Conservation (phyloP, 1,139 yeast species). For the Protomyces inouyei region DNA sequence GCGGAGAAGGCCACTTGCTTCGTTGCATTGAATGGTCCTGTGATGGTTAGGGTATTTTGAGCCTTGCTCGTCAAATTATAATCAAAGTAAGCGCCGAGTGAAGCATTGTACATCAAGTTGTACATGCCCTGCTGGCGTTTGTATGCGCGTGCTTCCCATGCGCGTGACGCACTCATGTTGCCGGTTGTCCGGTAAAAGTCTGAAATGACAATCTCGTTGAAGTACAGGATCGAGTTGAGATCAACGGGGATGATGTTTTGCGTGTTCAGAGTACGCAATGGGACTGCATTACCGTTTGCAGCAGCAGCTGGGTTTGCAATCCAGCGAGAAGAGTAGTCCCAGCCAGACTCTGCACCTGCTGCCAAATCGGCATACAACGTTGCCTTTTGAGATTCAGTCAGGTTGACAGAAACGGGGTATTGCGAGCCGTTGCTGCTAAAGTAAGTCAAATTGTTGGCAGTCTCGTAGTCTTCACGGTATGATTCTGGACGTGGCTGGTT, state of each 20-base stretch:
- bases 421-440: conserved; percentile 9
- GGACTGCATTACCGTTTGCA: neutral
- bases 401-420: neutral
- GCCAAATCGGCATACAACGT: conserved; percentile 19
- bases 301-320: conserved; percentile 4
- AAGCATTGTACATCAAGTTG: conserved; percentile 4
- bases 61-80: conserved; percentile 10
- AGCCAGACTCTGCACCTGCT: conserved; percentile 26
- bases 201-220: conserved; percentile 9
- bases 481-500: conserved; percentile 28
- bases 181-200: conserved; percentile 3
- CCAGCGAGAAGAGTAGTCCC: conserved; percentile 27
- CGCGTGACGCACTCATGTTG: neutral
- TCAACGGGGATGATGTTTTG: conserved; percentile 24
- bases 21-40: neutral
- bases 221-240: conserved; percentile 23
- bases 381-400: neutral
- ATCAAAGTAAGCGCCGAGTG: conserved; percentile 16
- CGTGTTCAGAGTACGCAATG: conserved; percentile 18
- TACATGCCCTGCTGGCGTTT: conserved; percentile 3
- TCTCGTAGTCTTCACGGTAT: conserved; percentile 24
- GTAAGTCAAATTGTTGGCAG: conserved; percentile 19
- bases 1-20: conserved; percentile 1
- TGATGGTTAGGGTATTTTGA: neutral
- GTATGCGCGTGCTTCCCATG: conserved; percentile 10